A percentile compares a stretch with the other conserved stretches of the same genome.
These are phyloP conservation scores for Penicillium subrubescens DNA, from an alignment of 495 filamentous ascomycete species.

Conservation along the genomic window DNA sequence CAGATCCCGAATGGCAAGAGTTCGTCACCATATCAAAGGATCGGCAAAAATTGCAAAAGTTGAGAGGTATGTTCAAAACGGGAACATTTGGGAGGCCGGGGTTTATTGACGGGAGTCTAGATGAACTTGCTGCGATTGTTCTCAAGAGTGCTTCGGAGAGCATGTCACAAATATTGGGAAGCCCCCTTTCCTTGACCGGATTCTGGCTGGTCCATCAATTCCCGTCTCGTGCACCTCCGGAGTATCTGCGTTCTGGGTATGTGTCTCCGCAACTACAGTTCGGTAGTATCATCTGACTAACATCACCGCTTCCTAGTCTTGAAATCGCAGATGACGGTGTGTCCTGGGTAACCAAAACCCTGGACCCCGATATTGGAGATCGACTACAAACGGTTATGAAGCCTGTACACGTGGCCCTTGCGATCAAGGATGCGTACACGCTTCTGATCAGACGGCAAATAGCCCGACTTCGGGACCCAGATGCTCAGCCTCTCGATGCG, in stretches of 20 bases:
- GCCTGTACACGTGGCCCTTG: constrained; percentile 39
- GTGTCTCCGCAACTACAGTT: constrained; percentile 20
- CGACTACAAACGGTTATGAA: constrained; percentile 35
- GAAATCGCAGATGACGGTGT: constrained; percentile 57
- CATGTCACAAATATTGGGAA: constrained; percentile 49
- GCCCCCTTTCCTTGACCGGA: constrained; percentile 46
- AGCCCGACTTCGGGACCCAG: constrained; percentile 27
- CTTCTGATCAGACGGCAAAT: constrained; percentile 36
- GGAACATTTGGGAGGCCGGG: background rate
- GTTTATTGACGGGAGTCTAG: constrained; percentile 25
- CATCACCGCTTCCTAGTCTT: constrained; percentile 39
- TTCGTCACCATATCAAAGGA: constrained; percentile 63
- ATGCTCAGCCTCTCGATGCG: constrained; percentile 16
- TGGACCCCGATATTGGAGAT: constrained; percentile 39
- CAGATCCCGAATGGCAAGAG: constrained; percentile 71
- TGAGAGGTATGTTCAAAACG: constrained; percentile 49
- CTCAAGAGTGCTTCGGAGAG: constrained; percentile 30
- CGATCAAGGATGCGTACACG: constrained; percentile 39
- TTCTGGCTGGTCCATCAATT: constrained; percentile 64
- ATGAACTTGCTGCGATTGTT: constrained; percentile 55
- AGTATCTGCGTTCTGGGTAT: constrained; percentile 63
- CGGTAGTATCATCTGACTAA: constrained; percentile 5
- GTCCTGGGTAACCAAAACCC: constrained; percentile 50
- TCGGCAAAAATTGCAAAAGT: constrained; percentile 40
- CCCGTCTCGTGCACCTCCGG: constrained; percentile 59